Conservation (phyloP, 441 rosid genomes). For the Syzygium syzygioides region DNA sequence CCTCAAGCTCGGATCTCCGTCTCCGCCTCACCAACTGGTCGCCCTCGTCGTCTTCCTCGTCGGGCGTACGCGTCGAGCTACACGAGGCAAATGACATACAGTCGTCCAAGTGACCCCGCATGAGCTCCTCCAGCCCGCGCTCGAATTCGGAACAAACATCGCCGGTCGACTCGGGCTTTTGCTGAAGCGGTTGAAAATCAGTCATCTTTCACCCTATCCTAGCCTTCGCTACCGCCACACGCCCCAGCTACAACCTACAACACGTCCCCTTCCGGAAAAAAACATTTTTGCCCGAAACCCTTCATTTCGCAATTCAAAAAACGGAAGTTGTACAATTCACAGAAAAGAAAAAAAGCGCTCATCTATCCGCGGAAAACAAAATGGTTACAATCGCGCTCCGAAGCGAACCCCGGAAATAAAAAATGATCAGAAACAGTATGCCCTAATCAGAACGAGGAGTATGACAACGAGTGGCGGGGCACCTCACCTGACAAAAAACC, state of each 20-base stretch:
- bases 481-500: background rate
- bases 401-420: background rate
- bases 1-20: conserved; percentile 78
- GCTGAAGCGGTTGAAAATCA: conserved; percentile 61
- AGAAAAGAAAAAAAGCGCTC: background rate
- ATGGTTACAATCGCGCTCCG: background rate
- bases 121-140: conserved; percentile 63
- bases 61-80: conserved; percentile 47
- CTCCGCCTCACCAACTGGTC: conserved; percentile 74
- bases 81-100: conserved; percentile 73
- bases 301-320: background rate
- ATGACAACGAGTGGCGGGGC: background rate
- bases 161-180: conserved; percentile 55
- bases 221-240: conserved; percentile 18
- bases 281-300: background rate
- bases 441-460: background rate
- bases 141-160: conserved; percentile 51
- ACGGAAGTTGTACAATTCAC: background rate
- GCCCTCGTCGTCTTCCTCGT: conserved; percentile 64
- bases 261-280: background rate
- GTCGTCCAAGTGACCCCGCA: conserved; percentile 85
- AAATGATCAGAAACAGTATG: background rate
- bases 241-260: conserved; percentile 15
- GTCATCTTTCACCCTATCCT: conserved; percentile 42
- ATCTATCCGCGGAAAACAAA: background rate